Base-by-base conservation (phyloP, 805 yeast genomes). In the Blastobotrys terrestris region DNA sequence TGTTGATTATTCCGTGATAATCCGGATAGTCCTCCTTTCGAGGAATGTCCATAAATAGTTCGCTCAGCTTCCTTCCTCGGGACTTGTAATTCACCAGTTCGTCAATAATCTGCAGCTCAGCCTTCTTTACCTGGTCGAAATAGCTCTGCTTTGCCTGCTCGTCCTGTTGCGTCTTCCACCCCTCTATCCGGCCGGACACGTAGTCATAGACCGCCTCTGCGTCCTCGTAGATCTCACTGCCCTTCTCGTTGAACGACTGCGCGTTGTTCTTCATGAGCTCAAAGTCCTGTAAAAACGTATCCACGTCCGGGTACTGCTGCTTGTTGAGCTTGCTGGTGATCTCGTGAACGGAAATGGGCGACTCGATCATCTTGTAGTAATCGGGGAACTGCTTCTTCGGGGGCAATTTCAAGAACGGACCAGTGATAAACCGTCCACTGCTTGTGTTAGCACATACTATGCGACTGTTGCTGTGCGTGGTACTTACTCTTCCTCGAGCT, bases 341-440 rank as follows among this genome's bases (percentile, higher is more conserved):
- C 57, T 76, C 80, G 51, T 73, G 72, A 48, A 87, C 66, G 2
- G 90, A 77, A 19, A 83, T 78, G 2, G 91, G 90, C 52, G 70
- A 67, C 57, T 72, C 69, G 61, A 86, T 84, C 31, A 84, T 64
- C 60, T 76, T 53, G 72, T 85, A 92, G 67, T 92, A 92, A 68
- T 92, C 97, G 0, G 97, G 94, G 66, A 89, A 92, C 50, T 80
- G 65, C 65, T 79, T 79, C 57, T 79, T 77, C 0, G 91, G 77
- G 2, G 98, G 98, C 51, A 85, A 72, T 46, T 76, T 79, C 60
- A 81, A 64, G 70, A 91, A 91, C 8, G 57, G 46, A 14, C 47
- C 57, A 13, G 20, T 22, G 14, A 49, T 31, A 3, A 8, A 14
- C 8, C 51, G 51, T 14, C 46, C 40, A 11, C 40, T 42, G 39